Evolutionary conservation across 345 rosid species (phyloP), one percentile per base, ranked within the genome.

Genomic region (Camelina laxa): DNA sequence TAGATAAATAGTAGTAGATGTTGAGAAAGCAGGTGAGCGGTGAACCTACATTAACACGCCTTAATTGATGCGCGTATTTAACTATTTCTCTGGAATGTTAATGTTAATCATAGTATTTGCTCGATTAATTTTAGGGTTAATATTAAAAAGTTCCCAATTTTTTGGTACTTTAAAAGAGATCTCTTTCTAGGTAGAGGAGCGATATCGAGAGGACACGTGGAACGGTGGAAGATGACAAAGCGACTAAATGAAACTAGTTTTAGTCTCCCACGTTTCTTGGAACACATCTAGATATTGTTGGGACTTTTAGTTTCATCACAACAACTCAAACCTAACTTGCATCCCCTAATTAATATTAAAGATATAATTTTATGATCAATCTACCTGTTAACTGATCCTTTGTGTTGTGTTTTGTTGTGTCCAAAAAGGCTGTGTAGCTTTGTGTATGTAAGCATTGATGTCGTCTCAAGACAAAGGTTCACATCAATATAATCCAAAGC

Each of bases 241-340:
- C 54, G 35, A 31, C 24, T 35, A 42, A 42, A 42, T n/a, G 45
- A 41, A 27, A 17, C 49, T 38, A 19, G 48, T 38, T 20, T 20
- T 30, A 7, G 69, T 21, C 70, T 61, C 64, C 79, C 69, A 69
- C 69, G 70, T 69, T 69, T 69, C 75, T 61, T 42, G 75, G 74
- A 69, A 33, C 55, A 47, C 49, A 48, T 58, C 48, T 38, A 1
- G 41, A 38, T 2, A 7, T 22, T 72, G 10, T 62, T 27, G 20
- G 67, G 22, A 21, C 75, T 62, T 14, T 14, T 5, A 5, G 16
- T 14, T 53, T 31, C 54, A 13, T 15, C 76, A 5, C 47, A 39
- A 41, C 56, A 30, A 44, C 47, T 31, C 0, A 12, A 55, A 65
- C 71, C 71, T 56, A 73, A 56, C 36, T 65, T 24, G 33, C 5